Evolutionary conservation across 228 moss, liverwort and hornwort species (phyloP), one percentile per base, ranked within the genome.

Genomic region (Sphagnum fallax): DNA sequence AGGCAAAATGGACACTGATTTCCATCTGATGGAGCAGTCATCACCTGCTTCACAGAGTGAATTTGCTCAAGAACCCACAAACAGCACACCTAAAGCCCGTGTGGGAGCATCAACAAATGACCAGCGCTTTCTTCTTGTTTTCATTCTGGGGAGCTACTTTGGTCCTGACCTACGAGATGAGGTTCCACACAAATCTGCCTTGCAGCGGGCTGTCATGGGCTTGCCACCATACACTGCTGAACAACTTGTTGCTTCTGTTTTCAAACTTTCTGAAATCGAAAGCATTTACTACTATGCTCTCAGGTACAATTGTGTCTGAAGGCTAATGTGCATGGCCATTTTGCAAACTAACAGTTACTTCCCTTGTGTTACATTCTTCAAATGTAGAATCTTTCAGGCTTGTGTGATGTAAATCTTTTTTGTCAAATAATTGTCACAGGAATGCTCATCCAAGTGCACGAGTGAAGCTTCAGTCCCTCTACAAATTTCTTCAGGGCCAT

Each of bases 401-500:
- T 32, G 32, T 32, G 32, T 3, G 32, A 32, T 32, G 32, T 32
- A 32, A 32, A 32, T 32, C 32, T 32, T 32, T 32, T 32, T 32
- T 32, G 32, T 32, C 32, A 2, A 32, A 32, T 32, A 32, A 2
- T 32, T 55, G 4, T 55, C 55, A 53, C 52, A 82, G 89, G 71
- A 89, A 97, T 67, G 91, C 96, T 48, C 88, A 97, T 77, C 90
- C 96, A 4, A 93, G 91, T 81, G 93, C 96, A 51, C 88, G 92
- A 69, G 96, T 97, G 76, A 96, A 96, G 80, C 82, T 96, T 57
- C 96, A 96, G 72, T 92, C 93, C n/a, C 76, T 96, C 5, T 96
- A 96, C 76, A 96, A 96, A 75, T 96, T 96, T 66, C 74, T 96
- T 61, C 93, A 96, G 74, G 96, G 96, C 48, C 96, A 96, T 78